Percentiles rank a stretch among this genome's conserved stretches.
Conservation (phyloP, 345 rosid species). For the Acer campestre region DNA sequence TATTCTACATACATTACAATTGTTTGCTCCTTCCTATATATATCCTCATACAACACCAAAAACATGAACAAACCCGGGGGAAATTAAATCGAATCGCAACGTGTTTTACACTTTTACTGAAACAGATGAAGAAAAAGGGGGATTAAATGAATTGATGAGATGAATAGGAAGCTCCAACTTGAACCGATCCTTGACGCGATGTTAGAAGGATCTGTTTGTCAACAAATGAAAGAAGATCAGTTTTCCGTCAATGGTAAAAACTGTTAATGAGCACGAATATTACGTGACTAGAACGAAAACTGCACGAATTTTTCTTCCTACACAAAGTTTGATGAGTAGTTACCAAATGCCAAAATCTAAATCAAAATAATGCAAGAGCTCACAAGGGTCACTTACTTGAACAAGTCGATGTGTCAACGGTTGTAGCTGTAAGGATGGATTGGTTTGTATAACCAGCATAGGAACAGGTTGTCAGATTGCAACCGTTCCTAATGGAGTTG, state of each 20-base stretch:
- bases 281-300: not conserved
- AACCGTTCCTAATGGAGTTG: slow-evolving; percentile 38
- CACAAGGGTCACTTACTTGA: slow-evolving; percentile 35
- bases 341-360: not conserved
- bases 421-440: slow-evolving; percentile 50
- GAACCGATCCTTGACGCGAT: slow-evolving; percentile 34
- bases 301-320: not conserved
- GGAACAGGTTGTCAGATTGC: slow-evolving; percentile 51
- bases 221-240: slow-evolving; percentile 8
- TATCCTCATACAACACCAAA: not conserved
- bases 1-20: not conserved
- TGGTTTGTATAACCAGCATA: slow-evolving; percentile 63
- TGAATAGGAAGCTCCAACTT: slow-evolving; percentile 33
- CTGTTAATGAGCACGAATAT: not conserved
- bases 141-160: slow-evolving; percentile 28
- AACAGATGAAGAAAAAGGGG: slow-evolving; percentile 39
- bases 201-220: slow-evolving; percentile 33
- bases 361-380: not conserved
- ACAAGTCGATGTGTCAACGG: slow-evolving; percentile 42
- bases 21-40: not conserved
- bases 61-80: not conserved
- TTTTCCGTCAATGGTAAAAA: not conserved
- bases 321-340: not conserved
- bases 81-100: too few relatives aligned
- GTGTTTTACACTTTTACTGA: slow-evolving; percentile 8